Base-by-base conservation (phyloP, 208 protist genomes). In the Porcisia deanei region DNA sequence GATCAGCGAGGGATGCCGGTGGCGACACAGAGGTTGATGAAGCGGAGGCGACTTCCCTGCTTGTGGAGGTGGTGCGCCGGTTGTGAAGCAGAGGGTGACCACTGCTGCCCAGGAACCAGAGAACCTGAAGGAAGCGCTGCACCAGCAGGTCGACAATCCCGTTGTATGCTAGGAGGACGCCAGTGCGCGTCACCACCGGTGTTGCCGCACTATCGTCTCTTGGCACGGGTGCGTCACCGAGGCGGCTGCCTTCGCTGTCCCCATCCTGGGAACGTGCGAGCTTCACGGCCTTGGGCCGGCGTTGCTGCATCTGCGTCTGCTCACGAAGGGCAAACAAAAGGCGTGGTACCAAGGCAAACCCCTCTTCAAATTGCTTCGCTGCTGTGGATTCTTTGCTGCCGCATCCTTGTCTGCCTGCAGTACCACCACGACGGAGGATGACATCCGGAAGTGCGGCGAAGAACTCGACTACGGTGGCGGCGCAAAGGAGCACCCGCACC, bases 101-200 rank as follows among this genome's bases (percentile, higher is more conserved):
- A 55, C 79, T 85, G 79, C 87, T 88, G 68, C 73, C 72, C 63
- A 87, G 69, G 25, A 76, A 82, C 87, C 87, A 93, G 20, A 95
- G 58, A n/a, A 85, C 71, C 8, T 57, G 76, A 30, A 95, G 66
- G n/a, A 91, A 71, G 14, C 75, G 79, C 14, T 73, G 69, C 30
- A 93, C 83, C 14, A 86, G 25, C n/a, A 59, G 63, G 68, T 93
- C 82, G 7, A 93, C 71, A 20, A 80, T 14, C n/a, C 57, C 79
- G 41, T 69, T 58, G 71, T 86, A 78, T 10, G 80, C 30, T 14
- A 83, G 58, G 9, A 90, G 76, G 3, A 84, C 80, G 10, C 83
- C 73, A 22, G 68, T 61, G 65, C 80, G 66, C 1, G 45, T 54
- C 30, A 69, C 70, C 30, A 30, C 41, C 1, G 76, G 43, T 54